Base-by-base conservation (phyloP, 352 stramenopile species). In the Globisporangium irregulare region DNA sequence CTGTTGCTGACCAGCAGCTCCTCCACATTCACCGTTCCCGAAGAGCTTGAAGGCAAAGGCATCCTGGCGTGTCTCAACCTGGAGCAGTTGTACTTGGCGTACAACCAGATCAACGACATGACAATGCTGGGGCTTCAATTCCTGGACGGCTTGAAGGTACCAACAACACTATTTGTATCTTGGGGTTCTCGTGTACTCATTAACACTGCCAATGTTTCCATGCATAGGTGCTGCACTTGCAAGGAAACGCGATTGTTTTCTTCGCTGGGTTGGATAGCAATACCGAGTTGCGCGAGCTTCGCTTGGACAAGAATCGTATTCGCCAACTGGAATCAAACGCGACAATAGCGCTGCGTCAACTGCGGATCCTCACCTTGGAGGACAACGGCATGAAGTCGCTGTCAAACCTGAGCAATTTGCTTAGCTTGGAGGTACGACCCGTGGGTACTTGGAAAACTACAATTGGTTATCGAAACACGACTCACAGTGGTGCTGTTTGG, bases 101-200 rank as follows among this genome's bases (percentile, higher is more conserved):
- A 93, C 68, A 97, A 97, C 69, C 78, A 86, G 50, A 91, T 97
- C 64, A 80, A 73, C 38, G 84, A 94, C 51, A 94, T 95, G 81
- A 72, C 76, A 10, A 64, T 68, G 14, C 64, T 96, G n/a, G 82
- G 81, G 0, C 66, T 95, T 20, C 79, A 91, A n/a, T 80, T 84
- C 32, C 64, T 95, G 2, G 76, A 85, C 46, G 78, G 77, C 0
- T 63, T 97, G 1, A 87, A 90, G 79, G 85, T 92, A 66, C 18
- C 64, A 59, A 14, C 32, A 57, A 29, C 22, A 4, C 36, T 15
- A 22, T 64, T 15, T 24, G 51, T 43, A 61, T 29, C 2, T 38
- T 41, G 5, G 25, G 9, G 8, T 38, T 63, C 41, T n/a, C 1
- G 14, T 64, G n/a, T 20, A 5, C 15, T 22, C 32, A 14, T 4